Conservation (phyloP, 805 yeast species). For the Sugiyamaella qingdaonensis region DNA sequence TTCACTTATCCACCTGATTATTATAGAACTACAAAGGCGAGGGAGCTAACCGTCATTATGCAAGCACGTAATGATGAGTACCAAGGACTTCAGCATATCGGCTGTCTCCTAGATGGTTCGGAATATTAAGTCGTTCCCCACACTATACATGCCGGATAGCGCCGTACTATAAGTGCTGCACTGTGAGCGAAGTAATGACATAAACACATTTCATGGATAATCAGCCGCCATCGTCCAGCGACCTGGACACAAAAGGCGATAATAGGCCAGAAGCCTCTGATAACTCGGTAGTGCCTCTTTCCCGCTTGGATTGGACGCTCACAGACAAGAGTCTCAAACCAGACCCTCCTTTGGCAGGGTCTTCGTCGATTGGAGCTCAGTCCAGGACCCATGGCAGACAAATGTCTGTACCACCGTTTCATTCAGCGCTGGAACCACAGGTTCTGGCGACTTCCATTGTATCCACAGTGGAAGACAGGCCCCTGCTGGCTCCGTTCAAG, state of each 20-base stretch:
- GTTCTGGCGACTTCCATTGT: background rate
- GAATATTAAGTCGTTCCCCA: no score
- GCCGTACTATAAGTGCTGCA: background rate
- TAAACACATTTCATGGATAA: background rate
- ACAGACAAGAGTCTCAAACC: background rate
- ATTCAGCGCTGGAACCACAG: background rate
- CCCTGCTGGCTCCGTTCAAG: slow-evolving; percentile 4
- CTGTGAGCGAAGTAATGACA: background rate
- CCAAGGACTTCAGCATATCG: no score
- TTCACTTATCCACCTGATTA: no score
- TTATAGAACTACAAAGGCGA: no score
- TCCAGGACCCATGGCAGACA: background rate
- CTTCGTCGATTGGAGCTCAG: background rate
- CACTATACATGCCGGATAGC: background rate
- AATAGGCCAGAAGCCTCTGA: background rate
- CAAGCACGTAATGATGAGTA: no score
- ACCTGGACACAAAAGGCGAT: background rate
- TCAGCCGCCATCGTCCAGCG: background rate
- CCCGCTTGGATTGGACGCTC: background rate
- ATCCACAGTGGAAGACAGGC: background rate
- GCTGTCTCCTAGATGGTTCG: no score
- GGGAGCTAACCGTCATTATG: no score
- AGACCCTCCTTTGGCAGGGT: background rate
- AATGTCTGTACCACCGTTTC: background rate
- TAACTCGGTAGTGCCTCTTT: background rate